A percentile compares a stretch with the other conserved stretches of the same genome.
Evolutionary conservation across 2,329 filamentous ascomycete species (phyloP).

Genomic region (Fusarium armeniacum): DNA sequence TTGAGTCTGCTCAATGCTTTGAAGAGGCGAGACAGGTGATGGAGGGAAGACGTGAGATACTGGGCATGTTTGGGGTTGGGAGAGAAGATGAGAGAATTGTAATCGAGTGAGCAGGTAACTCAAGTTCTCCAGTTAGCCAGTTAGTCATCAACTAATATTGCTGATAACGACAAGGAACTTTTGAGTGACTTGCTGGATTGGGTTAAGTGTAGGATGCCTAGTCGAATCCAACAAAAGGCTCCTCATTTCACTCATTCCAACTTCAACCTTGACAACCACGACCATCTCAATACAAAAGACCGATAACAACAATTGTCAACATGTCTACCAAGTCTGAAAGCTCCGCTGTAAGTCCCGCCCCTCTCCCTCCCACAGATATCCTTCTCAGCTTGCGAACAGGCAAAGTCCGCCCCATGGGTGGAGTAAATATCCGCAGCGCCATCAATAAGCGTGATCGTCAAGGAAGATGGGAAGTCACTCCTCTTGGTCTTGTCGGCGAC

Average conservation of each 20-base stretch:
- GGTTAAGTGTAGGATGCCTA: constrained; percentile 25
- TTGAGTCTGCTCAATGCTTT: constrained; percentile 3
- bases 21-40: not conserved
- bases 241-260: not conserved
- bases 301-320: not conserved
- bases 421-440: constrained; percentile 36
- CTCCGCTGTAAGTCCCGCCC: constrained; percentile 30
- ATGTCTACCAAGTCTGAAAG: constrained; percentile 6
- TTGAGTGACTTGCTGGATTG: constrained; percentile 17
- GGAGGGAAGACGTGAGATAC: constrained; percentile 4
- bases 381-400: constrained; percentile 39
- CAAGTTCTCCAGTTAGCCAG: not conserved
- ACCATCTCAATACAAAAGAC: not conserved
- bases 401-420: constrained; percentile 33
- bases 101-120: constrained; percentile 7
- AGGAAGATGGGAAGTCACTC: constrained; percentile 27
- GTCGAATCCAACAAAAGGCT: not conserved
- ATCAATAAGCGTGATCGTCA: constrained; percentile 37
- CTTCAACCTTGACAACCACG: not conserved
- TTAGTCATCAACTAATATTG: not conserved
- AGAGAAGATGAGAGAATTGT: constrained; percentile 19
- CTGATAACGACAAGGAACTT: constrained; percentile 18
- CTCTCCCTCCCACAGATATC: constrained; percentile 32
- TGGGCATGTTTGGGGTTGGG: constrained; percentile 17
- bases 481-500: constrained; percentile 32